Percentiles rank a stretch among this genome's conserved stretches.
These are phyloP conservation scores for Myxozyma neotropica DNA, from an alignment of 805 yeast species.

Conservation along the genomic window DNA sequence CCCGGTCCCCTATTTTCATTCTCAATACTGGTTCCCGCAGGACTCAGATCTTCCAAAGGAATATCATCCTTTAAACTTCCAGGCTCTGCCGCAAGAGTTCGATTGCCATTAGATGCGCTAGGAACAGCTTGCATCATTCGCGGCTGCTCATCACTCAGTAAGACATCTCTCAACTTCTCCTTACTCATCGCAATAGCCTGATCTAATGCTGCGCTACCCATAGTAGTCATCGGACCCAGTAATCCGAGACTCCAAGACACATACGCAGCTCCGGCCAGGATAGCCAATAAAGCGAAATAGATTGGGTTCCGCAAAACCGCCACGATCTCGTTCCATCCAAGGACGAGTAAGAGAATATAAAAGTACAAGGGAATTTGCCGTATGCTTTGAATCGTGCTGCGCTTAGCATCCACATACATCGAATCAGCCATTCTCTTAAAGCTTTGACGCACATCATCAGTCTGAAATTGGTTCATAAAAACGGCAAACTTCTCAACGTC, in stretches of 20 bases:
- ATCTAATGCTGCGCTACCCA: conserved; percentile 40
- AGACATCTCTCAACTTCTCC: conserved; percentile 19
- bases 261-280: conserved; percentile 66
- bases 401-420: conserved; percentile 80
- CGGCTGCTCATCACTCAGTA: conserved; percentile 8
- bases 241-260: conserved; percentile 70
- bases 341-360: conserved; percentile 66
- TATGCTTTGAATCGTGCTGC: conserved; percentile 75
- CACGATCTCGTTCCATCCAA: conserved; percentile 97
- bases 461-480: conserved; percentile 60
- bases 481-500: conserved; percentile 53
- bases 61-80: conserved; percentile 11
- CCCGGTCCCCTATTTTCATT: conserved; percentile 1
- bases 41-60: conserved; percentile 1
- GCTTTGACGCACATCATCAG: conserved; percentile 56
- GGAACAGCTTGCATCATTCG: not conserved
- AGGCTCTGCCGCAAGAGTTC: not conserved
- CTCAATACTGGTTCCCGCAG: not conserved
- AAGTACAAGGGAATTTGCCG: conserved; percentile 85
- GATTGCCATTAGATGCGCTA: not conserved
- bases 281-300: conserved; percentile 59
- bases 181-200: conserved; percentile 22
- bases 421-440: conserved; percentile 79
- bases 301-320: conserved; percentile 78
- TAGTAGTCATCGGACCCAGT: conserved; percentile 71